A percentile compares a stretch with the other conserved stretches of the same genome.
phyloP scores from a whole-genome alignment of 148 eudicot species.

The Camellia japonica region DNA sequence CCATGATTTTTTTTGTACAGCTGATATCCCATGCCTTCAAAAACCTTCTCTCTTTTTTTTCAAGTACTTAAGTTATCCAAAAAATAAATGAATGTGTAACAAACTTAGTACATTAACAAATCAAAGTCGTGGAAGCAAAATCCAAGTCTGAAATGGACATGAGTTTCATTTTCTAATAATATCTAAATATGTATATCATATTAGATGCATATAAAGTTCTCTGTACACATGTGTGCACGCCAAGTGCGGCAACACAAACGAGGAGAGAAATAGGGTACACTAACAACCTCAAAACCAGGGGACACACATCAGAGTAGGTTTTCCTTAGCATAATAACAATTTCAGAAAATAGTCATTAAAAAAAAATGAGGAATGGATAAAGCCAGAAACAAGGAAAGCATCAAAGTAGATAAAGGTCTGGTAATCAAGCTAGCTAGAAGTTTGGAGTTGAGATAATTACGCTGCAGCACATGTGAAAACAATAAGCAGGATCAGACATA shows the following conservation, averaged over 20 bases:
- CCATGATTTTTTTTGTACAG: neutral
- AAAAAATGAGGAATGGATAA: neutral
- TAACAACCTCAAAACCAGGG: neutral
- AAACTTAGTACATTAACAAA: neutral
- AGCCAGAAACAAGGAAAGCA: neutral
- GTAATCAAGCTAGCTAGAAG: neutral
- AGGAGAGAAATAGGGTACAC: neutral
- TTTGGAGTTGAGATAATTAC: constrained; percentile 54
- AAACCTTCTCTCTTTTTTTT: neutral
- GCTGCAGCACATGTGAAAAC: constrained; percentile 78
- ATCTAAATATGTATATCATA: neutral
- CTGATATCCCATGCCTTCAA: neutral
- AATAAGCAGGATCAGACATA: constrained; percentile 56
- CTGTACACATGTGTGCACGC: neutral
- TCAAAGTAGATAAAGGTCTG: neutral
- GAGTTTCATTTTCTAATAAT: neutral
- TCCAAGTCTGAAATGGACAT: neutral
- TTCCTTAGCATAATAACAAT: neutral
- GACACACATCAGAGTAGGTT: neutral
- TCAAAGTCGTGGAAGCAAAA: neutral
- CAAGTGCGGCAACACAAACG: neutral
- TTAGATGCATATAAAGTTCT: neutral
- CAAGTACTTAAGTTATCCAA: neutral
- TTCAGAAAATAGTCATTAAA: neutral
- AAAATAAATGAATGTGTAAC: neutral